phyloP scores from a whole-genome alignment of 108 stramenopile genomes.

The Cyclotella choctawhatcheeana region DNA sequence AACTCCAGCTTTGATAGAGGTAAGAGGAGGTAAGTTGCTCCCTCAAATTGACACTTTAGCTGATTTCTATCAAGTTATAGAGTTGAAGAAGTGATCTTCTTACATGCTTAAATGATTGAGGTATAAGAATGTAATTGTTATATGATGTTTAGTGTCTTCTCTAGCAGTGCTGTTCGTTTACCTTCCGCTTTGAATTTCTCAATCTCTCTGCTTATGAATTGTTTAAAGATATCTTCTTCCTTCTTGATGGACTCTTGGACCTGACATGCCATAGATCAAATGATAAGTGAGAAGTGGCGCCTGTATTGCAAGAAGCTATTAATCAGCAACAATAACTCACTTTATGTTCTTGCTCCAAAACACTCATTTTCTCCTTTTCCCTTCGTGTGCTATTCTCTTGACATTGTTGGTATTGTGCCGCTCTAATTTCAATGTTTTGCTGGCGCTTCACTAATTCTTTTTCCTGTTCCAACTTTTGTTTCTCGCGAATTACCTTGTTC shows the following conservation, averaged over 20 bases:
- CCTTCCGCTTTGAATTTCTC: conserved; percentile 39
- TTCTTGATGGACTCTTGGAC: conserved; percentile 32
- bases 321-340: neutral
- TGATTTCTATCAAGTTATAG: too few species aligned
- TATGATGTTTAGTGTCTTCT: conserved; percentile 36
- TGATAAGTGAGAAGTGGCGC: neutral
- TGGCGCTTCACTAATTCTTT: conserved; percentile 40
- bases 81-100: too few species aligned
- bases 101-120: too few species aligned
- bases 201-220: conserved; percentile 45
- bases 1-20: too few species aligned
- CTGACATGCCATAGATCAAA: neutral
- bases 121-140: too few species aligned
- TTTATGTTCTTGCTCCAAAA: conserved; percentile 33
- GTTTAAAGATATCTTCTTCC: conserved; percentile 48
- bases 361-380: conserved; percentile 16
- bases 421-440: conserved; percentile 34
- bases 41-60: too few species aligned
- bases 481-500: conserved; percentile 21
- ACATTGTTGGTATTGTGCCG: conserved; percentile 42
- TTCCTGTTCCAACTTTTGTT: conserved; percentile 21
- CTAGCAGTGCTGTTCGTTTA: conserved; percentile 37
- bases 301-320: neutral
- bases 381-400: conserved; percentile 34
- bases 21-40: too few species aligned